phyloP scores from a whole-genome alignment of 345 rosid species.

The Citrus australasica region DNA sequence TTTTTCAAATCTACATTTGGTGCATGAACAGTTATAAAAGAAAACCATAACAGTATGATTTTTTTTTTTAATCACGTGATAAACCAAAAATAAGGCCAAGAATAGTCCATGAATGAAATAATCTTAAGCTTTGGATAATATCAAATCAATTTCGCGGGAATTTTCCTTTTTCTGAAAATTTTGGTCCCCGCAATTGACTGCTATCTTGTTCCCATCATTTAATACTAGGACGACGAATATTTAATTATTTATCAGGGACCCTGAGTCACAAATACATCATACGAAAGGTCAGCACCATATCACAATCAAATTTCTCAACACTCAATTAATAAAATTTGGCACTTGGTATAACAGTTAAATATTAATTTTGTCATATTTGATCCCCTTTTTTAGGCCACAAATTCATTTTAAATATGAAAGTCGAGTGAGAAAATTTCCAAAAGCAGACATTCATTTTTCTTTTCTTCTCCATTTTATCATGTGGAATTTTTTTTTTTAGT shows the following conservation, averaged over 20 bases:
- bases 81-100: neutral
- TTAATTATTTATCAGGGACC: neutral
- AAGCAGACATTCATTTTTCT: neutral
- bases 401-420: too few species aligned
- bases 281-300: neutral
- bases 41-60: neutral
- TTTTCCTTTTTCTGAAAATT: neutral
- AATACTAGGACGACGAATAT: neutral
- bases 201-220: slow-evolving; percentile 15
- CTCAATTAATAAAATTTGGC: neutral
- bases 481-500: neutral
- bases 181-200: slow-evolving; percentile 20
- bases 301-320: neutral
- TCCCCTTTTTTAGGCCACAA: neutral
- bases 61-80: neutral
- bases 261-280: neutral
- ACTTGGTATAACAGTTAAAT: neutral
- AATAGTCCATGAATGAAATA: neutral
- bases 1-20: neutral
- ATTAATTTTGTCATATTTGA: neutral
- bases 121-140: neutral
- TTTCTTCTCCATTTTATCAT: neutral
- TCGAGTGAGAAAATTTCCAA: neutral
- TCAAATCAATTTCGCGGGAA: neutral
- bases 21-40: neutral